These are phyloP conservation scores for Rhodotorula toruloides DNA, from an alignment of 768 basidiomycete species.

Conservation along the genomic window DNA sequence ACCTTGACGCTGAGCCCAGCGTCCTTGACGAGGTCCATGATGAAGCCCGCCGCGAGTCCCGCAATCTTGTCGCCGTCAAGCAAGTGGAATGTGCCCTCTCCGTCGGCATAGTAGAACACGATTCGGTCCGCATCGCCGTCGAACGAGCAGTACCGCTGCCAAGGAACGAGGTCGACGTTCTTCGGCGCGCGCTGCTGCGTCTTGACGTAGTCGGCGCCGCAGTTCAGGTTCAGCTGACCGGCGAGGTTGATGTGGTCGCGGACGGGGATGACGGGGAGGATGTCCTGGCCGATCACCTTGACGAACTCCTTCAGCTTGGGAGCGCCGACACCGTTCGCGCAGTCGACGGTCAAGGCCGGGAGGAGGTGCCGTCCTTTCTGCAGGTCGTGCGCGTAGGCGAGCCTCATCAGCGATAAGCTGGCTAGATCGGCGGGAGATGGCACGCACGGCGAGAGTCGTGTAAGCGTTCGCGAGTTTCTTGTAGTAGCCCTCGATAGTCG, in stretches of 20 bases:
- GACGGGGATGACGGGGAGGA: constrained; percentile 60
- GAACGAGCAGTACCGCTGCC: constrained; percentile 72
- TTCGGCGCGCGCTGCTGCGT: constrained; percentile 82
- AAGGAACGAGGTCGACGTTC: constrained; percentile 55
- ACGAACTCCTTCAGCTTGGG: constrained; percentile 60
- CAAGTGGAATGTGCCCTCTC: constrained; percentile 72
- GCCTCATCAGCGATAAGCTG: no score
- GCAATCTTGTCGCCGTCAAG: constrained; percentile 99
- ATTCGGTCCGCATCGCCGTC: constrained; percentile 97
- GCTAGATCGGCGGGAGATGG: no score
- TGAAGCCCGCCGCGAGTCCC: constrained; percentile 82
- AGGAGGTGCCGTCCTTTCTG: constrained; percentile 55
- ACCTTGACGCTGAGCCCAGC: constrained; percentile 81
- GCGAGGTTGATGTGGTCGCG: constrained; percentile 63
- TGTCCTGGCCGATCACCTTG: constrained; percentile 27
- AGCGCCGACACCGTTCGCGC: constrained; percentile 96
- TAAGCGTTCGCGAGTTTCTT: constrained; percentile 74
- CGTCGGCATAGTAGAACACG: constrained; percentile 84
- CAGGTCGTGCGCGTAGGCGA: constrained; percentile 49
- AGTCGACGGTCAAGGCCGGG: constrained; percentile 67
- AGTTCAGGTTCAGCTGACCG: constrained; percentile 74
- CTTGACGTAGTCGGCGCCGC: constrained; percentile 96
- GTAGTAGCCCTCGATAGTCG: constrained; percentile 77
- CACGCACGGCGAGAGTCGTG: constrained; percentile 75
- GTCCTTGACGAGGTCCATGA: constrained; percentile 78